Base-by-base conservation (phyloP, 1,139 yeast species). In the Pichia sp. region DNA sequence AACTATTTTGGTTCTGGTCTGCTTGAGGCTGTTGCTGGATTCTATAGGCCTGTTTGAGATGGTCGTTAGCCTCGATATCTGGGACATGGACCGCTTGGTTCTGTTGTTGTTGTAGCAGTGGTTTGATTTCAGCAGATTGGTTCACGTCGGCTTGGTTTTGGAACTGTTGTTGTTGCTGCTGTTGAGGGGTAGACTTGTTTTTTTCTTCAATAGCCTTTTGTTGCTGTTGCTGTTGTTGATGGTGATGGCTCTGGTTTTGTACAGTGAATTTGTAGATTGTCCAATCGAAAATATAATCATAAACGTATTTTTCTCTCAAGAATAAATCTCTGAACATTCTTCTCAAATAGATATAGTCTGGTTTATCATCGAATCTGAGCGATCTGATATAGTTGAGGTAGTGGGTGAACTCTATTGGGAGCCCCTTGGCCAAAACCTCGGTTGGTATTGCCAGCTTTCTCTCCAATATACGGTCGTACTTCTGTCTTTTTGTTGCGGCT, bases 281-380 rank as follows among this genome's bases (percentile, higher is more conserved):
- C 99, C 99, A 93, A 72, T 93, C 99, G 73, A 90, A 93, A 29
- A 93, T 85, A 72, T 90, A 93, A 72, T 93, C 99, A 71, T 92
- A 93, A 64, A 88, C 84, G 72, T 90, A 93, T 59, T 90, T 90
- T 70, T 92, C 93, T 61, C 95, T 84, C 62, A 89, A 79, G 70
- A 90, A 90, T 67, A 93, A 78, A 69, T 92, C 97, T 67, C 97
- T 84, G 73, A 93, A 87, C 58, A 93, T 77, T 70, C 90, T 87
- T 67, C 98, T 86, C 71, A 93, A 79, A 70, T 87, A 92, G 52
- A 87, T 81, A 71, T 93, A 93, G 73, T 93, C 98, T 7, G 99
- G 99, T 70, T 90, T 90, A 71, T 93, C 98, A 68, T 93, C 98
- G 69, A 93, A 93, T 63, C 97, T 81, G 67, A 93, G 80, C 51